Evolutionary conservation across 768 basidiomycete genomes (phyloP).

Genomic region (Suillus sp.): DNA sequence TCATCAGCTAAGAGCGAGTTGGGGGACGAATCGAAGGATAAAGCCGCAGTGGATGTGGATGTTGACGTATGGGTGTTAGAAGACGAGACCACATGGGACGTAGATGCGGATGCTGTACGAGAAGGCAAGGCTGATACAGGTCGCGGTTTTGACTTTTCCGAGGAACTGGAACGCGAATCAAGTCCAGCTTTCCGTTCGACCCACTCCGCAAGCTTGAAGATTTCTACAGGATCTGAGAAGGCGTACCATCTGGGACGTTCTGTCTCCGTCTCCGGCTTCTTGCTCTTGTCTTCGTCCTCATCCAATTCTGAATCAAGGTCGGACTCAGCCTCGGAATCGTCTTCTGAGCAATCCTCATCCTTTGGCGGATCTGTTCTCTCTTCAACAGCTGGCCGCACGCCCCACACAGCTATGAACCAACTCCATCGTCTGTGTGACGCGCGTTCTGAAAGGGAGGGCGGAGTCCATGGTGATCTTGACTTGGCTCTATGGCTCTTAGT

Average conservation of each 20-base stretch:
- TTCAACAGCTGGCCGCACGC: slow-evolving; percentile 45
- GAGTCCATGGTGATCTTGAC: slow-evolving; percentile 41
- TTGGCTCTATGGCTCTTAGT: slow-evolving; percentile 34
- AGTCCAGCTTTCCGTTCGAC: slow-evolving; percentile 52
- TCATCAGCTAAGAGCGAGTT: slow-evolving; percentile 5
- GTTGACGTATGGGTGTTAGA: neutral
- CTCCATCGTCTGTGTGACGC: slow-evolving; percentile 60
- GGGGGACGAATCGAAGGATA: neutral
- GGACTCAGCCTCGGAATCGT: slow-evolving; percentile 28
- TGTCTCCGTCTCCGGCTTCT: neutral
- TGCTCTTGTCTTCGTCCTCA: slow-evolving; percentile 42
- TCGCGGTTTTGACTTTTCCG: neutral
- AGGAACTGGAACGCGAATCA: slow-evolving; percentile 17
- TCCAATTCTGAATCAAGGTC: slow-evolving; percentile 30
- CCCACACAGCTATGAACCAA: slow-evolving; percentile 80
- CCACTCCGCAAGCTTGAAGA: slow-evolving; percentile 68
- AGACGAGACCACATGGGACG: neutral
- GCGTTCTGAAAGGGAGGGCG: slow-evolving; percentile 51
- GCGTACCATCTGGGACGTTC: slow-evolving; percentile 62
- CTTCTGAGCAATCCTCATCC: slow-evolving; percentile 18
- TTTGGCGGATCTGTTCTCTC: slow-evolving; percentile 23
- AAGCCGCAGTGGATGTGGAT: neutral
- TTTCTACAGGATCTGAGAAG: slow-evolving; percentile 65
- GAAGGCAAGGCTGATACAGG: neutral
- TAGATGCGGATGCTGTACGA: neutral